These are phyloP conservation scores for Paulownia fortunei DNA, from an alignment of 257 asterid genomes.

Conservation along the genomic window DNA sequence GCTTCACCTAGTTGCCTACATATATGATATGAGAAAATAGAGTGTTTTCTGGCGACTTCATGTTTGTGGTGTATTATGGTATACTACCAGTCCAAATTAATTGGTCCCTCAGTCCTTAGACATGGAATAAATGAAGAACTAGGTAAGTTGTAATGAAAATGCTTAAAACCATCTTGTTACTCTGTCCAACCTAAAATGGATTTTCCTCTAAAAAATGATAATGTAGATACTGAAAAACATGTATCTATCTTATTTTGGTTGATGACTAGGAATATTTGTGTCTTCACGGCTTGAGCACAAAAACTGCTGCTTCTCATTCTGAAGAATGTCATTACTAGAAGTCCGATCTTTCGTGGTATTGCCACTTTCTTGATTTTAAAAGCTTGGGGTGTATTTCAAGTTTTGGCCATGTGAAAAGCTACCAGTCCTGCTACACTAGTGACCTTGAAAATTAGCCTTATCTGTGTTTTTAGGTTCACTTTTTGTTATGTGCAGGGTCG, in stretches of 20 bases:
- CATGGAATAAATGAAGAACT: no score
- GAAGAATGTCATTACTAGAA: neutral
- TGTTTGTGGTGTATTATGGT: neutral
- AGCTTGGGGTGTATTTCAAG: neutral
- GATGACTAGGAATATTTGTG: neutral
- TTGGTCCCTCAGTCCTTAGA: neutral
- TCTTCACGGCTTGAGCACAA: neutral
- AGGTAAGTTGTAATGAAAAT: neutral
- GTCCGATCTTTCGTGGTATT: no score
- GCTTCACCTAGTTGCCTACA: neutral
- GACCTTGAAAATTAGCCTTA: neutral
- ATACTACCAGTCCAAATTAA: neutral
- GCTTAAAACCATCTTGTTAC: neutral
- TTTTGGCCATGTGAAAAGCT: neutral
- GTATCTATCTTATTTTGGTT: neutral
- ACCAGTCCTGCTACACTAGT: neutral
- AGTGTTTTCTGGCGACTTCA: neutral
- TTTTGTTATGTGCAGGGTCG: constrained; percentile 61
- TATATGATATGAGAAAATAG: neutral
- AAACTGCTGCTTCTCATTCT: constrained; percentile 4
- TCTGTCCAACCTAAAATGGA: neutral
- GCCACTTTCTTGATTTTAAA: no score
- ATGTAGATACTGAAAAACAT: no score
- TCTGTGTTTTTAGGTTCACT: neutral
- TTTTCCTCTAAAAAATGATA: neutral